These are phyloP conservation scores for Nothophaeocryptopus gaeumannii DNA, from an alignment of 2,329 filamentous ascomycete species.

Conservation along the genomic window DNA sequence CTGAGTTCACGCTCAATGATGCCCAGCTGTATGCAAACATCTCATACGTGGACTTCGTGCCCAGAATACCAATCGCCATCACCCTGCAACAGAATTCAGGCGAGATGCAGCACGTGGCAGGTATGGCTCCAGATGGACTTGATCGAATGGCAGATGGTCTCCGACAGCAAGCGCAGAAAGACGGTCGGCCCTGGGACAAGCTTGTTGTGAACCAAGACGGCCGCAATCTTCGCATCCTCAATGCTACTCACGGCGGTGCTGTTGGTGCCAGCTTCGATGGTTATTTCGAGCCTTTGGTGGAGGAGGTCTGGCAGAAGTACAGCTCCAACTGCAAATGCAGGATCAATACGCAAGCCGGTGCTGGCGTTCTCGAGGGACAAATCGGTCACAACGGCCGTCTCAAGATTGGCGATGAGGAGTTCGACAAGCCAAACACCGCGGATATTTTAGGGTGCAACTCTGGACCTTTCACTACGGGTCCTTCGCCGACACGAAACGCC, in stretches of 20 bases:
- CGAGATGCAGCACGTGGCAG: constrained; percentile 51
- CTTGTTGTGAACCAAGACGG: constrained; percentile 49
- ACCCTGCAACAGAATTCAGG: constrained; percentile 39
- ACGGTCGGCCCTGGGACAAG: constrained; percentile 63
- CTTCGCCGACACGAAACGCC: constrained; percentile 50
- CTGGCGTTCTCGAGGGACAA: constrained; percentile 54
- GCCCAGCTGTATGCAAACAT: constrained; percentile 49
- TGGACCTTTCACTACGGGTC: constrained; percentile 57
- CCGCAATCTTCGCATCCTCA: constrained; percentile 44
- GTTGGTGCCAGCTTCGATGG: constrained; percentile 50
- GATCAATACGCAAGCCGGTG: constrained; percentile 64
- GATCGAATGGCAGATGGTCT: constrained; percentile 56
- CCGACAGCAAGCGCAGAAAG: constrained; percentile 53
- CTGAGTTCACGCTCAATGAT: constrained; percentile 50
- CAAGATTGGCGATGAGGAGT: constrained; percentile 49
- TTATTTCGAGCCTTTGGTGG: constrained; percentile 55
- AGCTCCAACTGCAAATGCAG: constrained; percentile 43
- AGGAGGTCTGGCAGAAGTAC: constrained; percentile 54
- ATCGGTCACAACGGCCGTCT: constrained; percentile 43
- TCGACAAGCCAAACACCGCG: constrained; percentile 56
- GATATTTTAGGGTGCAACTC: constrained; percentile 69
- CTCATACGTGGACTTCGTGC: constrained; percentile 39
- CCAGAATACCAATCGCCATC: constrained; percentile 42
- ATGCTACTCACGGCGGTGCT: constrained; percentile 48
- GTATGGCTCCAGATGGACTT: constrained; percentile 59